phyloP scores from a whole-genome alignment of 208 protist genomes.

The Kentomonas sorsogonicus region DNA sequence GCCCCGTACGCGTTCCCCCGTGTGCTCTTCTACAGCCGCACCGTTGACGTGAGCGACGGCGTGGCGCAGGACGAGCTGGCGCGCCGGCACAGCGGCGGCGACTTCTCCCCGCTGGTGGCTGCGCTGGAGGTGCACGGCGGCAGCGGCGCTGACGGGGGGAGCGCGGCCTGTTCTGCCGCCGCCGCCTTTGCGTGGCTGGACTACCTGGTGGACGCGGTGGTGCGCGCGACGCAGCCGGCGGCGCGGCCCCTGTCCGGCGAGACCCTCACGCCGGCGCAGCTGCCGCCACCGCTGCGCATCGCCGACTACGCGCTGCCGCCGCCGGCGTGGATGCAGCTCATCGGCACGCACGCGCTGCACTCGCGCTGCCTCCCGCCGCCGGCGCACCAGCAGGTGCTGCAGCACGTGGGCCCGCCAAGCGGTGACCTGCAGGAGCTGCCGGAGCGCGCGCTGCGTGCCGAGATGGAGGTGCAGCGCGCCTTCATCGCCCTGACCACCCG shows the following conservation, averaged over 20 bases:
- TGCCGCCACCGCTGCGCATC: slow-evolving; percentile 48
- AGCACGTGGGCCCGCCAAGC: too few relatives aligned
- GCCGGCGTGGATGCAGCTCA: slow-evolving; percentile 23
- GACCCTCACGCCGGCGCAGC: slow-evolving; percentile 39
- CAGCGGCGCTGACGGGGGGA: background rate
- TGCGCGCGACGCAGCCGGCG: background rate
- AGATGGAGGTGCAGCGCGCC: slow-evolving; percentile 41
- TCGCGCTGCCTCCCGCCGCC: slow-evolving; percentile 2
- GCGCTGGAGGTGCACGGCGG: background rate
- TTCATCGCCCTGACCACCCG: slow-evolving; percentile 36
- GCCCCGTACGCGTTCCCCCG: slow-evolving; percentile 29
- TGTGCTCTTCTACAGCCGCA: slow-evolving; percentile 60
- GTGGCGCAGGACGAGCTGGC: background rate
- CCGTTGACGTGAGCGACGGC: slow-evolving; percentile 37
- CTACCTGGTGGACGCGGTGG: background rate
- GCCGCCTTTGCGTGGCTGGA: background rate
- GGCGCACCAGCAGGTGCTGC: background rate
- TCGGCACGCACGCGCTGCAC: slow-evolving; percentile 30
- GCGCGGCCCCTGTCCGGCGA: slow-evolving; percentile 42
- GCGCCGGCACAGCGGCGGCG: background rate
- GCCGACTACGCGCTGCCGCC: slow-evolving; percentile 57
- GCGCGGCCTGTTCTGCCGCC: background rate
- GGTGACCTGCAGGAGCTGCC: background rate
- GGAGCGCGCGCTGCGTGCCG: slow-evolving; percentile 21
- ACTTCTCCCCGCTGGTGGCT: background rate